Evolutionary conservation across 1,139 yeast species (phyloP).

Genomic region (Debaryomyces subglobosus): DNA sequence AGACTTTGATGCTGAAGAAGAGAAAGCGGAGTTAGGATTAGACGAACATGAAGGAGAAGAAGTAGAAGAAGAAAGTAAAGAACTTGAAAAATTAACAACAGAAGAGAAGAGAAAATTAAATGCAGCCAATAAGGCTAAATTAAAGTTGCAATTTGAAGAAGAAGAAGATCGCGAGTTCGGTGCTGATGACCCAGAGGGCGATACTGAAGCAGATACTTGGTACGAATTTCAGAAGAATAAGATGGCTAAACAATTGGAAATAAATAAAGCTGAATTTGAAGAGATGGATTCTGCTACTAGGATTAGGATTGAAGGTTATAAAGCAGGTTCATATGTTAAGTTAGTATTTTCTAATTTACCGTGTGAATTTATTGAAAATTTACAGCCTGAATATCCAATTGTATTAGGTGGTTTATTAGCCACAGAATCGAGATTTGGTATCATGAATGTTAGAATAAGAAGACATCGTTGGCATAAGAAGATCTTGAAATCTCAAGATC

Average conservation of each 20-base stretch:
- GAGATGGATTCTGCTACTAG: conserved; percentile 77
- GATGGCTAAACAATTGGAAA: conserved; percentile 93
- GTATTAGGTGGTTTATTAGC: conserved; percentile 88
- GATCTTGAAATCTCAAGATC: conserved; percentile 93
- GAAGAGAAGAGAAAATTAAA: conserved; percentile 77
- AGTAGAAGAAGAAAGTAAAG: conserved; percentile 36
- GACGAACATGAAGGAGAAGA: conserved; percentile 27
- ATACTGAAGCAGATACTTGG: conserved; percentile 89
- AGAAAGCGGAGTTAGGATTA: conserved; percentile 35
- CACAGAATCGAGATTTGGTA: conserved; percentile 92
- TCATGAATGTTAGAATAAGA: conserved; percentile 89
- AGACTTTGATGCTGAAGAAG: conserved; percentile 56
- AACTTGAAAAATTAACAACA: conserved; percentile 48
- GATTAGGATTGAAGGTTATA: conserved; percentile 83
- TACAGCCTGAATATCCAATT: conserved; percentile 83
- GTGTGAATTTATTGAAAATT: conserved; percentile 85
- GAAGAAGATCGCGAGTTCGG: conserved; percentile 82
- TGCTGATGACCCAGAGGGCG: conserved; percentile 74
- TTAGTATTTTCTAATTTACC: conserved; percentile 83
- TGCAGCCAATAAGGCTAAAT: conserved; percentile 86
- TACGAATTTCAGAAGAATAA: conserved; percentile 96
- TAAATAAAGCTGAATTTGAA: conserved; percentile 79
- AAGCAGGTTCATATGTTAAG: conserved; percentile 94
- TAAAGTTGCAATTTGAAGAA: conserved; percentile 87
- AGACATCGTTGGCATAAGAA: conserved; percentile 99